phyloP scores from a whole-genome alignment of 2,329 filamentous ascomycete species.

The Penicillium sp. region DNA sequence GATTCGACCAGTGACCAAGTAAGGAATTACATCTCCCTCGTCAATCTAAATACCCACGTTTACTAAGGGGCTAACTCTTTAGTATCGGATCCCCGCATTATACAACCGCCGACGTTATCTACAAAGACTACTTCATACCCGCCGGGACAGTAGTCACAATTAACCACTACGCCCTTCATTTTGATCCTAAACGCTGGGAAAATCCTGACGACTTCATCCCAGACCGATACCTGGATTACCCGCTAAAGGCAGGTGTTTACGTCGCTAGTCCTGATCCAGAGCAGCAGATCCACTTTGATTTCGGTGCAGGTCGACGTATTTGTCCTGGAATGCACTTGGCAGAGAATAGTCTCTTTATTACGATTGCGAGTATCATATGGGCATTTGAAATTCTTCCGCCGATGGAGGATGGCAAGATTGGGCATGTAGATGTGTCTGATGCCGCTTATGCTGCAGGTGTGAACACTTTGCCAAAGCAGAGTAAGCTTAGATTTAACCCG shows the following conservation, averaged over 20 bases:
- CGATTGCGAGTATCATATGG: constrained; percentile 5
- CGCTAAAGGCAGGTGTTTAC: neutral
- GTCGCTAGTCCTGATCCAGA: neutral
- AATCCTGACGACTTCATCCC: constrained; percentile 4
- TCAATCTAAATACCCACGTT: too few relatives aligned
- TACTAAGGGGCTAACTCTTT: too few relatives aligned
- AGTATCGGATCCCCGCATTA: neutral
- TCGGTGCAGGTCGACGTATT: constrained; percentile 2
- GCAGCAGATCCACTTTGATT: constrained; percentile 7
- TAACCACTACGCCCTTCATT: too few relatives aligned
- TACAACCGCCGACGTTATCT: too few relatives aligned
- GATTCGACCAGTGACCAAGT: too few relatives aligned
- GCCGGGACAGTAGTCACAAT: too few relatives aligned
- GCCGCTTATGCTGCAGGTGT: neutral
- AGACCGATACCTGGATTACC: constrained; percentile 5
- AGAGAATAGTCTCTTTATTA: constrained; percentile 4
- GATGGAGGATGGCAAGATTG: neutral
- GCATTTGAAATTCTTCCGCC: constrained; percentile 4
- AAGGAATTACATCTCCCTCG: too few relatives aligned
- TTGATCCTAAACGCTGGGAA: neutral
- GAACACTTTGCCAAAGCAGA: neutral
- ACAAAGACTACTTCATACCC: too few relatives aligned
- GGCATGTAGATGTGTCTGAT: neutral
- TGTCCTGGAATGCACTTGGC: constrained; percentile 4
- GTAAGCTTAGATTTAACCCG: neutral